phyloP scores from a whole-genome alignment of 192 early-diverging fungal genomes.

The Funneliformis mosseae region DNA sequence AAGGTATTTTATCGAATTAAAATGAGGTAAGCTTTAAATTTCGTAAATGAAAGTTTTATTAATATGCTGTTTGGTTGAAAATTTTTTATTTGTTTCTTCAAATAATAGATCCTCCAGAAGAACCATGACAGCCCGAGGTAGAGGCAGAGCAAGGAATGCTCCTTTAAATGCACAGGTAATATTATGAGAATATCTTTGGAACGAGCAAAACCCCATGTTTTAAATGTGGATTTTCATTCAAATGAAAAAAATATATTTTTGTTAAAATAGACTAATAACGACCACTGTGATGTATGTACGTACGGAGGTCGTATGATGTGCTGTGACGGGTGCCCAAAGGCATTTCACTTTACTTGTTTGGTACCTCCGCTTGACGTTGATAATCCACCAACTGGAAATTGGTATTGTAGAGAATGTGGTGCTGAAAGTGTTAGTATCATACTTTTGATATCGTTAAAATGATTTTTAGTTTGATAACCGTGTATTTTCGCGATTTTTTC shows the following conservation, averaged over 20 bases:
- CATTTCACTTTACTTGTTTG: constrained; percentile 48
- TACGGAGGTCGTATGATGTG: constrained; percentile 44
- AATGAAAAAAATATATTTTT: no score
- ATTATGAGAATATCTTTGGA: not conserved
- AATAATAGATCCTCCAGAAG: not conserved
- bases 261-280: constrained; percentile 35
- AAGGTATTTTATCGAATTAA: not conserved
- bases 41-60: not conserved
- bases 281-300: constrained; percentile 42
- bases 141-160: not conserved
- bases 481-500: not conserved
- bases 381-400: constrained; percentile 41
- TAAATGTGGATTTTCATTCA: not conserved
- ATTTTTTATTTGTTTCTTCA: not conserved
- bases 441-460: not conserved
- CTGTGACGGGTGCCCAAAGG: constrained; percentile 45
- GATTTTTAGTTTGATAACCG: not conserved
- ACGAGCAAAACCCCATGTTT: not conserved
- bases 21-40: not conserved
- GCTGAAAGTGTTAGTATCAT: constrained; percentile 35
- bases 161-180: not conserved
- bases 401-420: constrained; percentile 44
- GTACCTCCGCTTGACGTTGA: constrained; percentile 40
- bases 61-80: not conserved
- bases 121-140: not conserved